phyloP scores from a whole-genome alignment of 768 basidiomycete species.

The Trichaptum fuscoviolaceum region DNA sequence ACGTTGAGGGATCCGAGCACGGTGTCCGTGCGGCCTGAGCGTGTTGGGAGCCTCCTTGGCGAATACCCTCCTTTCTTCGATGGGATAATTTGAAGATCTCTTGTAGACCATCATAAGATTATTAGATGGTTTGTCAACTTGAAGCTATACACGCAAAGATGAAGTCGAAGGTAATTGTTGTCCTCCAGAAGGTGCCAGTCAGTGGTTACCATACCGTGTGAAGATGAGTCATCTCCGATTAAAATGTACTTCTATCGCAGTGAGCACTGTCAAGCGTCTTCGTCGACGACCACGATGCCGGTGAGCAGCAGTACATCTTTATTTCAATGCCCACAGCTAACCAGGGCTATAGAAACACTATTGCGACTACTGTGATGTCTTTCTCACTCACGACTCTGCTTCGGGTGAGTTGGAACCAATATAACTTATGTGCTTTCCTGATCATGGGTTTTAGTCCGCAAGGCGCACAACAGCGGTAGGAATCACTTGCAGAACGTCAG shows the following conservation, averaged over 20 bases:
- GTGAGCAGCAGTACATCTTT: background rate
- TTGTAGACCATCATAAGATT: background rate
- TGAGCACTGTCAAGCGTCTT: background rate
- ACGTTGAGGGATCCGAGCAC: background rate
- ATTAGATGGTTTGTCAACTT: no score
- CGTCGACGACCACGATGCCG: background rate
- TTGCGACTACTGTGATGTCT: constrained; percentile 92
- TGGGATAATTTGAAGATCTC: background rate
- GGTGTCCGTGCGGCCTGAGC: background rate
- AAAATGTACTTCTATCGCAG: background rate
- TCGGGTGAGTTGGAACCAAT: constrained; percentile 51
- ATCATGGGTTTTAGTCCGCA: constrained; percentile 60
- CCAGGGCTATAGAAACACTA: constrained; percentile 69
- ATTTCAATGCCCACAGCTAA: background rate
- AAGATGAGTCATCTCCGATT: background rate
- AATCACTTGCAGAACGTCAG: constrained; percentile 96
- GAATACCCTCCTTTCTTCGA: no score
- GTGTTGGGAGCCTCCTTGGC: background rate
- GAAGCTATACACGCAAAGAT: no score
- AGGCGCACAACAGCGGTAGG: constrained; percentile 96
- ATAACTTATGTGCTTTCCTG: constrained; percentile 8
- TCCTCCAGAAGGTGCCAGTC: no score
- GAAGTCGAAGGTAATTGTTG: no score
- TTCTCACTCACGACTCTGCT: constrained; percentile 89
- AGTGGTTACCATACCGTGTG: background rate